Percentiles rank a stretch among this genome's conserved stretches.
Evolutionary conservation across 495 filamentous ascomycete species (phyloP).

Genomic region (Lindgomyces ingoldianus): DNA sequence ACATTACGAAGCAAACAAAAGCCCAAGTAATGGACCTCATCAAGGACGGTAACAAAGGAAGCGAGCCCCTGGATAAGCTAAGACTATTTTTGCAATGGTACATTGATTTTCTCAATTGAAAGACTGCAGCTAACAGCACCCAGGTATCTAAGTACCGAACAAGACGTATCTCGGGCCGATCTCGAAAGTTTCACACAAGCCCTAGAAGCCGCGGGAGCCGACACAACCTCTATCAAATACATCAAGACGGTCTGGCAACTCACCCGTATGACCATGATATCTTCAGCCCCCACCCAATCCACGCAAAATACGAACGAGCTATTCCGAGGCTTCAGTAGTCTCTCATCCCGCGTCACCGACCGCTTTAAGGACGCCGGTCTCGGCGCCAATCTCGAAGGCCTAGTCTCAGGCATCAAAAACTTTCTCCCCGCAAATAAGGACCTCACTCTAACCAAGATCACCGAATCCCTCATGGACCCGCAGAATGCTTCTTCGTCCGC

Average conservation of each 20-base stretch:
- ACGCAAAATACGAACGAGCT: constrained; percentile 66
- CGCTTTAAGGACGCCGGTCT: constrained; percentile 88
- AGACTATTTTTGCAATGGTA: constrained; percentile 92
- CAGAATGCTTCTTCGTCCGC: constrained; percentile 83
- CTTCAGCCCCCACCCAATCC: constrained; percentile 72
- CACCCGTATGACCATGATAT: constrained; percentile 99
- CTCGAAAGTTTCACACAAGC: constrained; percentile 88
- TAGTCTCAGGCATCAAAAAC: constrained; percentile 98
- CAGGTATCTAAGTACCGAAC: constrained; percentile 76
- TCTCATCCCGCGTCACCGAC: constrained; percentile 88
- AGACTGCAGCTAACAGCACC: background rate
- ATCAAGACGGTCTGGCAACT: constrained; percentile 90
- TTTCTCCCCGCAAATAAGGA: constrained; percentile 95
- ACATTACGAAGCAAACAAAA: constrained; percentile 89
- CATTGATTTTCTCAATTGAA: background rate
- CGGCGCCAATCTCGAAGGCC: constrained; percentile 86
- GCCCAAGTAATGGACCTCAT: constrained; percentile 85
- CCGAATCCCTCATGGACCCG: constrained; percentile 98
- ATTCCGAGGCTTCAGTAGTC: constrained; percentile 84
- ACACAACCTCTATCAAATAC: constrained; percentile 77
- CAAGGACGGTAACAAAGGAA: constrained; percentile 77
- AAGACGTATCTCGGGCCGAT: constrained; percentile 77
- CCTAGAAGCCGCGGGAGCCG: constrained; percentile 69
- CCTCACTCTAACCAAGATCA: constrained; percentile 94
- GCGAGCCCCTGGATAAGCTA: constrained; percentile 82